Evolutionary conservation across 805 yeast species (phyloP).

Genomic region (Vanderwaltozyma yarrowii): DNA sequence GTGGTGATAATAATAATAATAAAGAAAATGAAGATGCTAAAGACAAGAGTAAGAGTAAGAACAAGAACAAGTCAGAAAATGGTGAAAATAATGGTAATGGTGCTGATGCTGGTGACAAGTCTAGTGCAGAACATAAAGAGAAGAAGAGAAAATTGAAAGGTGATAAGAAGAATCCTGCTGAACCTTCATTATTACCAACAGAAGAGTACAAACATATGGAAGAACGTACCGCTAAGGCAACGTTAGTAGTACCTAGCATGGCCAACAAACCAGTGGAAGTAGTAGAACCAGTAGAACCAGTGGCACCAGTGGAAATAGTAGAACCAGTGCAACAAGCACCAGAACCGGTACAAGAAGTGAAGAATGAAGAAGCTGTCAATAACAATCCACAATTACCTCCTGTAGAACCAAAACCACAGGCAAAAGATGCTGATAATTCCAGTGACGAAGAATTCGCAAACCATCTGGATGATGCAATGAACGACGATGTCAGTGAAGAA

Average conservation of each 20-base stretch:
- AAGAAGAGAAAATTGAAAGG: slow-evolving; percentile 14
- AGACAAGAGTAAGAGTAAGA: slow-evolving; percentile 4
- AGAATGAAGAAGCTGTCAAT: slow-evolving; percentile 1
- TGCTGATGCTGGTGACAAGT: no score
- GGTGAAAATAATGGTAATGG: slow-evolving; percentile 1
- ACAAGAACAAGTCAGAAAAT: slow-evolving; percentile 1
- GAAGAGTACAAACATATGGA: slow-evolving; percentile 25
- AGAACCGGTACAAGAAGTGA: neutral
- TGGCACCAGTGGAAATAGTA: neutral
- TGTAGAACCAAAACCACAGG: no score
- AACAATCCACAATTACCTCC: neutral
- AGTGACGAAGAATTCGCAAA: slow-evolving; percentile 29
- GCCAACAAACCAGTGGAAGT: slow-evolving; percentile 6
- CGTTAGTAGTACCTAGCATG: slow-evolving; percentile 23
- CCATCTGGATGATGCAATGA: slow-evolving; percentile 27
- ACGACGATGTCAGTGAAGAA: slow-evolving; percentile 25
- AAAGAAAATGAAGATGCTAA: slow-evolving; percentile 1
- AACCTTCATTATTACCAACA: slow-evolving; percentile 25
- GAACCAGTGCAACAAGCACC: neutral
- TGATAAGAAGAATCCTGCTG: slow-evolving; percentile 19
- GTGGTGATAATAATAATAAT: slow-evolving; percentile 6
- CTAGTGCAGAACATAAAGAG: slow-evolving; percentile 8
- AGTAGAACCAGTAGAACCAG: neutral
- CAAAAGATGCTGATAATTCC: slow-evolving; percentile 10
- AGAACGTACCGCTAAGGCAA: slow-evolving; percentile 25